Evolutionary conservation across 257 asterid species (phyloP).

Genomic region (Solanum chilense): DNA sequence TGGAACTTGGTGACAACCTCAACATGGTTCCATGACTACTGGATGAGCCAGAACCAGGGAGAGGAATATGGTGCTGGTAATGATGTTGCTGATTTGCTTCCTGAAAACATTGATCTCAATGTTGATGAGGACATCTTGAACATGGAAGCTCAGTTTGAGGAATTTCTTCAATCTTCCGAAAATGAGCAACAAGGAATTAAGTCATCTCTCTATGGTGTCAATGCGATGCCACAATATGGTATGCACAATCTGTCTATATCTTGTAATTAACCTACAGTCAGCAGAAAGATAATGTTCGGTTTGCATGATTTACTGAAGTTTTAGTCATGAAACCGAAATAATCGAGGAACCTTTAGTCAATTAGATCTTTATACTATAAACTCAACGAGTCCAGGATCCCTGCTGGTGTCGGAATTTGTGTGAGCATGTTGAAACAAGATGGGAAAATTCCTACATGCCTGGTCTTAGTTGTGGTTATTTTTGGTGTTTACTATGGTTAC

Average conservation of each 20-base stretch:
- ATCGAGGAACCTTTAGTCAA: background rate
- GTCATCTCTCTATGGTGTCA: conserved; percentile 7
- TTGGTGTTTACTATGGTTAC: background rate
- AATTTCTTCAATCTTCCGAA: conserved; percentile 54
- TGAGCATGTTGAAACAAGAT: background rate
- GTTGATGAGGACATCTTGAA: conserved; percentile 71
- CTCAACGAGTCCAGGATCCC: background rate
- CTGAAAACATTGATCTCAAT: conserved; percentile 67
- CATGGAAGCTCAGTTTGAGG: conserved; percentile 88
- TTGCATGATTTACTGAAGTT: background rate
- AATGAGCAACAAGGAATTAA: conserved; percentile 16
- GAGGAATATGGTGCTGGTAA: conserved; percentile 29
- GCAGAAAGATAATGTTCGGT: background rate
- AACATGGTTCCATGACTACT: conserved; percentile 73
- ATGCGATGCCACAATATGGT: conserved; percentile 33
- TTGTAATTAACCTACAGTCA: background rate
- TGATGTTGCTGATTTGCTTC: conserved; percentile 38
- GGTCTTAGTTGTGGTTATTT: background rate
- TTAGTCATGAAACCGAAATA: background rate
- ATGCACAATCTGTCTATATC: background rate
- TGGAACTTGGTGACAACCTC: conserved; percentile 78
- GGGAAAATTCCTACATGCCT: background rate
- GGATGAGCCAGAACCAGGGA: conserved; percentile 66
- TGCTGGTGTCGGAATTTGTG: background rate
- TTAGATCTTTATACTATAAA: background rate